These are phyloP conservation scores for Fusarium neocosmosporiellum DNA, from an alignment of 2,329 filamentous ascomycete species.

Conservation along the genomic window DNA sequence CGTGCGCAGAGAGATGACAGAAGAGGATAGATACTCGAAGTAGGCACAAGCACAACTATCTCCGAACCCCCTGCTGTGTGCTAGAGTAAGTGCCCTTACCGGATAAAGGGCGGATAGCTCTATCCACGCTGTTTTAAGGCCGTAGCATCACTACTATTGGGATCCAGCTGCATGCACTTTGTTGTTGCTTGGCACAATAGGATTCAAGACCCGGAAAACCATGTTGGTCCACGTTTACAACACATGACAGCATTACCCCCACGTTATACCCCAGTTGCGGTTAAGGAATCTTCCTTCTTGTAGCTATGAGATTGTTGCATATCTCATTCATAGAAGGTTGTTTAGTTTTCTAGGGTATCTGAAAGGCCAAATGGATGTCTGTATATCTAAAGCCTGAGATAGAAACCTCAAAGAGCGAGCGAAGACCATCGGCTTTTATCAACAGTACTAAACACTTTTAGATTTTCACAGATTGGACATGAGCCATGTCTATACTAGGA, in stretches of 20 bases:
- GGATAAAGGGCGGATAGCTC: neutral
- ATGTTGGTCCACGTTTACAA: neutral
- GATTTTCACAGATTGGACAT: neutral
- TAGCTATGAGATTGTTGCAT: neutral
- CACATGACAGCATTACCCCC: neutral
- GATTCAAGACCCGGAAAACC: neutral
- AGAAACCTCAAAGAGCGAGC: neutral
- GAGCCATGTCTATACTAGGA: neutral
- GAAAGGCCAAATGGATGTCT: neutral
- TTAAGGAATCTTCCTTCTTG: too few relatives aligned
- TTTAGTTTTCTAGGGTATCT: neutral
- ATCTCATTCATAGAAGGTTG: too few relatives aligned
- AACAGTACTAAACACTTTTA: neutral
- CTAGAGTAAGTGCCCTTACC: neutral
- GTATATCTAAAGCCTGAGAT: too few relatives aligned
- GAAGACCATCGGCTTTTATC: neutral
- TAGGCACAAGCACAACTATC: neutral
- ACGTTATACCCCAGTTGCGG: neutral
- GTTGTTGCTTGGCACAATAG: neutral
- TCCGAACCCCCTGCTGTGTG: neutral
- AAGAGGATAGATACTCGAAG: neutral
- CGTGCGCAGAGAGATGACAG: neutral
- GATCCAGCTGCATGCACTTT: neutral
- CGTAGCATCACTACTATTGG: neutral
- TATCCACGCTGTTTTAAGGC: neutral